Percentiles rank a stretch among this genome's conserved stretches.
phyloP scores from a whole-genome alignment of 2,329 filamentous ascomycete genomes.

The Macrophomina phaseolina region DNA sequence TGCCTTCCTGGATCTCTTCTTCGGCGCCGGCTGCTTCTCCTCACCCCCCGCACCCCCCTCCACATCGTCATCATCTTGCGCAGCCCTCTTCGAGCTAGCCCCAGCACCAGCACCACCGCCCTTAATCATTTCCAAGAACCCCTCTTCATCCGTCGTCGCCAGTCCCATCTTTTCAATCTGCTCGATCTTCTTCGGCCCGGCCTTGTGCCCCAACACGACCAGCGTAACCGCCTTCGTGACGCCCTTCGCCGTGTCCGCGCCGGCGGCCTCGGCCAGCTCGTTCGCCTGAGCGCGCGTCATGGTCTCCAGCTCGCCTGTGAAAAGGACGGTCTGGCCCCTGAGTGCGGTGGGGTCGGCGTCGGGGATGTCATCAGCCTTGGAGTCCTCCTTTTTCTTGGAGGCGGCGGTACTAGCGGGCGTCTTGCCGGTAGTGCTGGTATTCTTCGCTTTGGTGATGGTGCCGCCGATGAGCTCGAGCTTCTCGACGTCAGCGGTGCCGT shows the following conservation, averaged over 20 bases:
- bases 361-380: neutral
- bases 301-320: slow-evolving; percentile 2
- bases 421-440: neutral
- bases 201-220: slow-evolving; percentile 1
- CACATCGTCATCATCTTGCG: slow-evolving; percentile 7
- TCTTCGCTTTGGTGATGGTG: slow-evolving; percentile 14
- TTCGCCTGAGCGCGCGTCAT: slow-evolving; percentile 19
- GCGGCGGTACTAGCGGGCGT: neutral
- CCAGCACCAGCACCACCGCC: neutral
- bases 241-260: neutral
- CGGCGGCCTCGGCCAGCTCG: slow-evolving; percentile 3
- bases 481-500: neutral
- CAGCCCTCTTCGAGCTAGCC: slow-evolving; percentile 17
- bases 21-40: neutral
- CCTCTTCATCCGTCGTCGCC: neutral
- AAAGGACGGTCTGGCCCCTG: neutral
- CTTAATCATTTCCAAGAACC: slow-evolving; percentile 5
- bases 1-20: slow-evolving; percentile 12
- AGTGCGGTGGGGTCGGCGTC: neutral
- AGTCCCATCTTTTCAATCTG: slow-evolving; percentile 2
- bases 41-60: neutral
- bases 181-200: slow-evolving; percentile 2
- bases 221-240: slow-evolving; percentile 5
- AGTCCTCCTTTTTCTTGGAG: neutral
- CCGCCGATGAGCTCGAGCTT: slow-evolving; percentile 1